phyloP scores from a whole-genome alignment of 306 rosid genomes.

The Malus orientalis region DNA sequence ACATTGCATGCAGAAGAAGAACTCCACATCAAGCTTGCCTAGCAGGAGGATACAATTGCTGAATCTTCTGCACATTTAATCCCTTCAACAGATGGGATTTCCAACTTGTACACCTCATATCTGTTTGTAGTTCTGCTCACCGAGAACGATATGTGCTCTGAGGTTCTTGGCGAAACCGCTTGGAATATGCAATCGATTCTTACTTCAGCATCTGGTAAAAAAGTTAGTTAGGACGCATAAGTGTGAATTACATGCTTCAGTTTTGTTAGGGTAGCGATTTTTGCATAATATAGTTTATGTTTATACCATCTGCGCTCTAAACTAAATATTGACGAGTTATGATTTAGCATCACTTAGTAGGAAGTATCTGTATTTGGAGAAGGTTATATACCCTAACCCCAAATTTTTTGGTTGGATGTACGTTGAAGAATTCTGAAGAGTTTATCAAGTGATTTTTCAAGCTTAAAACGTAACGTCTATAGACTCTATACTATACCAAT shows the following conservation, averaged over 20 bases:
- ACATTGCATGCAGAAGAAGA: slow-evolving; percentile 71
- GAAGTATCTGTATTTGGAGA: slow-evolving; percentile 81
- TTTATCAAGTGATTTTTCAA: too few relatives aligned
- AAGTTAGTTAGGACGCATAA: too few relatives aligned
- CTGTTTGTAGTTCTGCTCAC: slow-evolving; percentile 84
- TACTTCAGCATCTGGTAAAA: slow-evolving; percentile 68
- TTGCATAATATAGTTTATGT: too few relatives aligned
- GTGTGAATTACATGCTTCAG: too few relatives aligned
- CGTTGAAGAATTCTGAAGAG: too few relatives aligned
- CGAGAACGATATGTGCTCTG: slow-evolving; percentile 71
- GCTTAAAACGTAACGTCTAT: too few relatives aligned
- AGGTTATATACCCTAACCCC: background rate
- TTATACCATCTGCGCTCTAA: too few relatives aligned
- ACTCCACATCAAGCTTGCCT: slow-evolving; percentile 63
- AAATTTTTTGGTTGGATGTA: too few relatives aligned
- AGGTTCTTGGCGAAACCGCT: slow-evolving; percentile 53
- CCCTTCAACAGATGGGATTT: slow-evolving; percentile 87
- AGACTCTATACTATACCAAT: too few relatives aligned
- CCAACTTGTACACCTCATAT: slow-evolving; percentile 68
- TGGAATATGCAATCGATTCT: slow-evolving; percentile 69
- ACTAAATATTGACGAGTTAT: too few relatives aligned
- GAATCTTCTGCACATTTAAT: slow-evolving; percentile 87
- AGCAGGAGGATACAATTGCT: slow-evolving; percentile 61
- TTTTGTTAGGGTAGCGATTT: too few relatives aligned
- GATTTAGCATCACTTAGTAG: slow-evolving; percentile 37